phyloP scores from a whole-genome alignment of 805 yeast genomes.

The Torulaspora quercuum region DNA sequence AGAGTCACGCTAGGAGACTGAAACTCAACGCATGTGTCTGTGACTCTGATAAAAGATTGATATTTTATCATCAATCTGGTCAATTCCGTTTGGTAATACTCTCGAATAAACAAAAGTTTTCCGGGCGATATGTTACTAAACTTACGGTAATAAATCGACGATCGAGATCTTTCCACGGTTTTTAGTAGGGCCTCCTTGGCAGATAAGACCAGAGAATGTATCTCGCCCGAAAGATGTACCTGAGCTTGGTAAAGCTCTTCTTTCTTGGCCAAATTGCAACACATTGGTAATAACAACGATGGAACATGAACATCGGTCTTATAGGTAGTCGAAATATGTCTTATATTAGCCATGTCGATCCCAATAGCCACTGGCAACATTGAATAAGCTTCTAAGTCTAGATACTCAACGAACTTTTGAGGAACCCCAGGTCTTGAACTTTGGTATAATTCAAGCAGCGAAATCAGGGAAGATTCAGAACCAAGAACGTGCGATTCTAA shows the following conservation, averaged over 20 bases:
- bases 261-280: too few species aligned
- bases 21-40: slow-evolving; percentile 26
- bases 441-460: slow-evolving; percentile 18
- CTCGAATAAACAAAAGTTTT: slow-evolving; percentile 25
- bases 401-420: slow-evolving; percentile 19
- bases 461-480: slow-evolving; percentile 20
- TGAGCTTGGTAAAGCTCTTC: slow-evolving; percentile 8
- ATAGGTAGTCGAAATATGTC: slow-evolving; percentile 17
- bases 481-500: slow-evolving; percentile 16
- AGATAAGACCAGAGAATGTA: slow-evolving; percentile 19
- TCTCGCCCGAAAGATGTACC: slow-evolving; percentile 23
- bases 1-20: slow-evolving; percentile 22
- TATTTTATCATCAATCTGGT: slow-evolving; percentile 29
- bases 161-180: slow-evolving; percentile 12
- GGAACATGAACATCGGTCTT: slow-evolving; percentile 25
- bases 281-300: slow-evolving; percentile 11
- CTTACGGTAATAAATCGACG: slow-evolving; percentile 18
- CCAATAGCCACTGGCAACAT: slow-evolving; percentile 26
- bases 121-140: slow-evolving; percentile 24
- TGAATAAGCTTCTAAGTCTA: slow-evolving; percentile 24
- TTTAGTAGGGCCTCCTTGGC: slow-evolving; percentile 21
- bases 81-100: slow-evolving; percentile 21
- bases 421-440: slow-evolving; percentile 4
- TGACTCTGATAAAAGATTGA: slow-evolving; percentile 28
- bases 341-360: slow-evolving; percentile 23